Percentiles rank a stretch among this genome's conserved stretches.
Evolutionary conservation across 768 basidiomycete species (phyloP).

Genomic region (Serendipita sp.): DNA sequence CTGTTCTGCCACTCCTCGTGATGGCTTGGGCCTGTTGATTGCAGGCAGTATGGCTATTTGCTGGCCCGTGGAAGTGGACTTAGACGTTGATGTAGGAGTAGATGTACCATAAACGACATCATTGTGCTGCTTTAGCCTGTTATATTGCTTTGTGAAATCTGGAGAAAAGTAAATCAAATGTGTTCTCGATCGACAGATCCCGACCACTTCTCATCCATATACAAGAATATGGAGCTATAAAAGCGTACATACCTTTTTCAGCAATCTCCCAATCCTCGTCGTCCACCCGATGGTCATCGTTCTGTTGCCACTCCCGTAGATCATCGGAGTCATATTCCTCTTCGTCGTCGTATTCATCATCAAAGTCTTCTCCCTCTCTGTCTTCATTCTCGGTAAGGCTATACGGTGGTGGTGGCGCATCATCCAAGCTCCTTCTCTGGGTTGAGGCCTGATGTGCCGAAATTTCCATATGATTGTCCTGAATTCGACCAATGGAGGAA

Average conservation of each 20-base stretch:
- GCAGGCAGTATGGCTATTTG: constrained; percentile 47
- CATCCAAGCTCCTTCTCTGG: too few relatives aligned
- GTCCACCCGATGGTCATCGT: constrained; percentile 47
- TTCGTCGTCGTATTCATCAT: constrained; percentile 20
- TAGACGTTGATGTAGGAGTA: constrained; percentile 1
- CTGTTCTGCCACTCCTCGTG: constrained; percentile 16
- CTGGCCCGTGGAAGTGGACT: constrained; percentile 12
- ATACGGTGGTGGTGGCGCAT: constrained; percentile 8
- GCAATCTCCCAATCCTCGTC: constrained; percentile 83
- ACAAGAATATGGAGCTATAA: background rate
- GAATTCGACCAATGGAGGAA: background rate
- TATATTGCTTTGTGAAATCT: constrained; percentile 99
- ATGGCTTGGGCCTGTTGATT: constrained; percentile 45
- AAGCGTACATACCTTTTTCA: constrained; percentile 45
- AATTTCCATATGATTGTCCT: too few relatives aligned
- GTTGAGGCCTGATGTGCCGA: too few relatives aligned
- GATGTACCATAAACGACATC: constrained; percentile 12
- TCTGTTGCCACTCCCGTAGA: constrained; percentile 31
- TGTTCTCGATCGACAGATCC: background rate
- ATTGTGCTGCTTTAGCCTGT: constrained; percentile 80
- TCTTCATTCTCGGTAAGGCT: constrained; percentile 18
- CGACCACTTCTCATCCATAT: too few relatives aligned
- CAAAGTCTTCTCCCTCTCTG: constrained; percentile 23
- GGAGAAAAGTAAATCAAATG: constrained; percentile 11
- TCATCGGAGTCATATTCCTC: constrained; percentile 15